These are phyloP conservation scores for Wallacemonas sp. DNA, from an alignment of 208 protist species.

Conservation along the genomic window DNA sequence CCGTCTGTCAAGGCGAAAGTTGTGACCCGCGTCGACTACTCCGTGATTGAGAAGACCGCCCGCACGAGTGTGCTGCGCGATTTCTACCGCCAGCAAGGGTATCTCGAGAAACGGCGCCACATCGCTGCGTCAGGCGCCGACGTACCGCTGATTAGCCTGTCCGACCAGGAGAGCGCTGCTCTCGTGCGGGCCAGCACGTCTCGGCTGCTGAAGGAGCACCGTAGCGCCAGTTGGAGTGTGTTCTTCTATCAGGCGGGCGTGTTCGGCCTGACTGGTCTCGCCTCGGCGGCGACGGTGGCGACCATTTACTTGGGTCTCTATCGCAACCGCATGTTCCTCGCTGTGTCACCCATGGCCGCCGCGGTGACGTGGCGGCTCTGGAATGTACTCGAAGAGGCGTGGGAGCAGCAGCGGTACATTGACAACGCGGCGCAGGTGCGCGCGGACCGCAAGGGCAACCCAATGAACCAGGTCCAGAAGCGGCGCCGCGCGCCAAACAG, in stretches of 20 bases:
- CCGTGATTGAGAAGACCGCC: constrained; percentile 51
- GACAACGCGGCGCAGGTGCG: constrained; percentile 72
- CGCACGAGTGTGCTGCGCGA: constrained; percentile 53
- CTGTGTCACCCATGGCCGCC: constrained; percentile 52
- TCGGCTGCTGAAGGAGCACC: constrained; percentile 76
- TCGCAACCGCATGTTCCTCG: constrained; percentile 69
- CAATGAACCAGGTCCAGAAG: constrained; percentile 69
- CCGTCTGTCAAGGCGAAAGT: constrained; percentile 43
- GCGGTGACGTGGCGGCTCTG: constrained; percentile 73
- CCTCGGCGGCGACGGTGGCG: constrained; percentile 50
- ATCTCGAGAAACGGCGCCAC: constrained; percentile 19
- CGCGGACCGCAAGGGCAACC: constrained; percentile 68
- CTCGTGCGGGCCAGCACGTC: constrained; percentile 45
- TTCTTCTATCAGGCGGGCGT: constrained; percentile 74
- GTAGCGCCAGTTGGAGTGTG: constrained; percentile 57
- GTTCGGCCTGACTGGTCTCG: constrained; percentile 63
- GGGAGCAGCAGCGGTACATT: constrained; percentile 78
- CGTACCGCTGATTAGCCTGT: constrained; percentile 51
- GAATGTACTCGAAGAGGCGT: constrained; percentile 65
- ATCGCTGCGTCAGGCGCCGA: constrained; percentile 29
- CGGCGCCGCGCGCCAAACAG: constrained; percentile 30
- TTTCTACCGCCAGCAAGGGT: constrained; percentile 49
- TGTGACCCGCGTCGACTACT: constrained; percentile 39
- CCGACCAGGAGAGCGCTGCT: background rate
- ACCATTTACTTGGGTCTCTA: constrained; percentile 64